Base-by-base conservation (phyloP, 306 rosid species). In the Trifolium pratense region DNA sequence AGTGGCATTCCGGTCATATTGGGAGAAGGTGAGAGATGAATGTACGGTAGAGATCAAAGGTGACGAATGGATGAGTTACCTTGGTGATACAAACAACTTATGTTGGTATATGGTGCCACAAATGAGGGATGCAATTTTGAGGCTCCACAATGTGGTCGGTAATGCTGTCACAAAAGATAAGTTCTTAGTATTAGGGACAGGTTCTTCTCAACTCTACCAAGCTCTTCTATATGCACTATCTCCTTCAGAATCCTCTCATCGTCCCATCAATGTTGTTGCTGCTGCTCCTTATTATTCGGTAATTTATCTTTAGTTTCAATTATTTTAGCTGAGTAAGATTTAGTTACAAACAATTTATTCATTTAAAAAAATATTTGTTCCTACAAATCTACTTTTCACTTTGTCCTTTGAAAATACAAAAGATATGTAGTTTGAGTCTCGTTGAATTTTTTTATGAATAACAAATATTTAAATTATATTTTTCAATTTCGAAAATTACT, bases 201-300 rank as follows among this genome's bases (percentile, higher is more conserved):
- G 96, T 5, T 75, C 97, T 5, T 84, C 98, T 1, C 97, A 93
- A 63, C 87, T 91, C 45, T 91, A 71, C 29, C 92, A 85, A 13
- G 96, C 96, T 46, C 70, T 84, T 7, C 37, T 93, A 10, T 87
- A 74, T 32, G 97, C 97, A 64, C 92, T 89, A 71, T 76, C 89
- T 36, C 12, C 88, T 45, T 69, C 86, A 0, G 34, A 73, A 4
- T n/a, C 76, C 4, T 10, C 88, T 9, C 4, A 86, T 6, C 23
- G 59, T 3, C 90, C 97, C 12, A 43, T 86, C 63, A 79, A 78
- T 34, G 89, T 93, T 18, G 87, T 93, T 1, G 86, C 89, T 58
- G 87, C 91, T 8, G 83, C 90, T 32, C 97, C 98, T 76, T 84
- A 79, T 83, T 89, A 91, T 71, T 93, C 96, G 87, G 97, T 93